These are phyloP conservation scores for Pouteria glomerata DNA, from an alignment of 148 eudicot species.

Conservation along the genomic window DNA sequence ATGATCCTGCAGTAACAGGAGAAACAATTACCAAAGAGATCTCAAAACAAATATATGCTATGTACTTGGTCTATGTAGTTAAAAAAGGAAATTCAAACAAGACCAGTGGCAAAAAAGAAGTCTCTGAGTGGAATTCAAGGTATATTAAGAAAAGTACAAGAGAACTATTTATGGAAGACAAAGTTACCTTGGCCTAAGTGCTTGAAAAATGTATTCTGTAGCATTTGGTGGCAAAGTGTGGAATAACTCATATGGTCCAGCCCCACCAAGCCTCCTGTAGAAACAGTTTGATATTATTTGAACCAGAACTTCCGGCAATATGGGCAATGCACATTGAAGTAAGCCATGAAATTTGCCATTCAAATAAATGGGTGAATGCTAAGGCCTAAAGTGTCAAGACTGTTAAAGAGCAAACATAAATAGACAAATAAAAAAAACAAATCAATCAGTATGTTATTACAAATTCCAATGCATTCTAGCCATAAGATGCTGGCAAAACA, in stretches of 20 bases:
- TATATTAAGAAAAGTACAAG: background rate
- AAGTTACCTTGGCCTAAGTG: constrained; percentile 29
- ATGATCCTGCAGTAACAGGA: constrained; percentile 16
- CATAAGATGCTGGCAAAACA: background rate
- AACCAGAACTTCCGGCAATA: background rate
- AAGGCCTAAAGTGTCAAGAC: background rate
- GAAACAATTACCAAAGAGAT: background rate
- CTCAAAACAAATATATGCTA: no score
- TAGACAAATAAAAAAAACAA: no score
- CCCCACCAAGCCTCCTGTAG: constrained; percentile 22
- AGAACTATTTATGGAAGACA: no score
- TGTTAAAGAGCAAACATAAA: no score
- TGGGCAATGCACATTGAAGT: background rate
- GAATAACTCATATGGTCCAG: constrained; percentile 21
- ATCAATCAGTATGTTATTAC: no score
- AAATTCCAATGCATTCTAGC: background rate
- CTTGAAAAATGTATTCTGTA: constrained; percentile 28
- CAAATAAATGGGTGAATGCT: background rate
- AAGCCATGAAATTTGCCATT: background rate
- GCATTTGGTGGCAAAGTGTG: constrained; percentile 33
- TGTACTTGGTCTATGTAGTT: background rate
- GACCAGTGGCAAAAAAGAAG: background rate
- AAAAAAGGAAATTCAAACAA: background rate
- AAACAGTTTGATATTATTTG: background rate
- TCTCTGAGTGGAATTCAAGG: background rate